phyloP scores from a whole-genome alignment of 805 yeast species.

The Wickerhamomyces rabaulensis region DNA sequence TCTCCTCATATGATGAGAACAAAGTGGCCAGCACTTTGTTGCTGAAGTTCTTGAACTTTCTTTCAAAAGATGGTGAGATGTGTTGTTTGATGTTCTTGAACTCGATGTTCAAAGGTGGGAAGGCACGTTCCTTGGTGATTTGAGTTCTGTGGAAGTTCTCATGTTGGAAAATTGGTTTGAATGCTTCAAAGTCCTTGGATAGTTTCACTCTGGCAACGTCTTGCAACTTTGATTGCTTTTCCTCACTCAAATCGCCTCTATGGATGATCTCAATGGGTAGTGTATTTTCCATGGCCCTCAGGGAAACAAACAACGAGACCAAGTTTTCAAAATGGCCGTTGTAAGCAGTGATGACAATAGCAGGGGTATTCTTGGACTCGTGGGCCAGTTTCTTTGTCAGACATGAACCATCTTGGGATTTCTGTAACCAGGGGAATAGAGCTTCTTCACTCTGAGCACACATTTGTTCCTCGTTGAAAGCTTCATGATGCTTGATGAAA shows the following conservation, averaged over 20 bases:
- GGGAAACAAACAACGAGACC: slow-evolving; percentile 18
- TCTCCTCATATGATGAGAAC: slow-evolving; percentile 49
- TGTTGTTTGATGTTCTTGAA: slow-evolving; percentile 19
- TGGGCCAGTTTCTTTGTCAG: not conserved
- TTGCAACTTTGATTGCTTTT: slow-evolving; percentile 1
- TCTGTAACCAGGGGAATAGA: slow-evolving; percentile 12
- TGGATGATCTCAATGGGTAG: slow-evolving; percentile 29
- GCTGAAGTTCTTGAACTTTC: slow-evolving; percentile 27
- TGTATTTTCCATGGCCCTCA: slow-evolving; percentile 24
- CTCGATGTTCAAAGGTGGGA: slow-evolving; percentile 22
- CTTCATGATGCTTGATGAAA: not conserved
- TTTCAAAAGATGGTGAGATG: slow-evolving; percentile 4
- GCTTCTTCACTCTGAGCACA: slow-evolving; percentile 1
- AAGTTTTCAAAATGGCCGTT: slow-evolving; percentile 20
- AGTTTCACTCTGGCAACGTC: not conserved
- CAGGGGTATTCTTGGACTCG: slow-evolving; percentile 21
- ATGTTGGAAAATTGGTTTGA: not conserved
- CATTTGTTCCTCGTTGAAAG: not conserved
- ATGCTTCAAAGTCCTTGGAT: not conserved
- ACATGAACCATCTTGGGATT: slow-evolving; percentile 2
- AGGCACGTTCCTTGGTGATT: not conserved
- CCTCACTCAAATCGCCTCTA: slow-evolving; percentile 20
- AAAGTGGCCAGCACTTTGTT: slow-evolving; percentile 48
- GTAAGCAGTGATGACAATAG: slow-evolving; percentile 26
- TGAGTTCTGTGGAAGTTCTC: not conserved